Evolutionary conservation across 768 basidiomycete genomes (phyloP), one percentile per base, ranked within the genome.

Genomic region (Krasilnikovozyma curviuscula): DNA sequence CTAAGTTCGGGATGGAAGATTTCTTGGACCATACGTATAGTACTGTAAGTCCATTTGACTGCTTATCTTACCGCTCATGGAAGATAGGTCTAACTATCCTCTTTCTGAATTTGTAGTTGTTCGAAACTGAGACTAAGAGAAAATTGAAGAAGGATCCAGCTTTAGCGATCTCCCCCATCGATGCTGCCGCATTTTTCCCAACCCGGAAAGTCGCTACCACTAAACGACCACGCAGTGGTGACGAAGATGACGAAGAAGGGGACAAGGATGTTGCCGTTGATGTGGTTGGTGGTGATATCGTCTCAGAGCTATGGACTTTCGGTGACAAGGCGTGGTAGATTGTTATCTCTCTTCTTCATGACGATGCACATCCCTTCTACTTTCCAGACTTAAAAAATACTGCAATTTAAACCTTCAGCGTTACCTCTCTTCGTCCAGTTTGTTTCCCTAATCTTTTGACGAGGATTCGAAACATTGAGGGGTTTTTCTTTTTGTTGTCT

Each of bases 21-120:
- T 98, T 97, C 63, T 63, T 95, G 60, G 93, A 97, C 62, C 91
- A 97, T 61, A 81, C 82, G 2, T 86, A 84, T 57, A 73, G 70
- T 32, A 84, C 83, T 55, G 83, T 86, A 56, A 46, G 77, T 24
- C 27, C n/a, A 31, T 16, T 63, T 19, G 40, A 43, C 18, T 3
- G 13, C 29, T 40, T 19, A 4, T 12, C 5, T 10, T n/a, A 30
- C n/a, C 32, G 9, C 13, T 3, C 12, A 7, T 32, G 27, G 7
- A 7, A 25, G 7, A 6, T 6, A 13, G 16, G 19, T 12, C 41
- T 34, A 25, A 27, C 24, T 5, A 25, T 16, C 1, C 23, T 37
- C 28, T 7, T 34, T 32, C 5, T 21, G 33, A 14, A 9, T 6
- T 21, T 1, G 19, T 59, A 93, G 88, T 70, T 97, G 27, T 80